These are phyloP conservation scores for Telopea speciosissima DNA, from an alignment of 177 flowering plant species.

Conservation along the genomic window DNA sequence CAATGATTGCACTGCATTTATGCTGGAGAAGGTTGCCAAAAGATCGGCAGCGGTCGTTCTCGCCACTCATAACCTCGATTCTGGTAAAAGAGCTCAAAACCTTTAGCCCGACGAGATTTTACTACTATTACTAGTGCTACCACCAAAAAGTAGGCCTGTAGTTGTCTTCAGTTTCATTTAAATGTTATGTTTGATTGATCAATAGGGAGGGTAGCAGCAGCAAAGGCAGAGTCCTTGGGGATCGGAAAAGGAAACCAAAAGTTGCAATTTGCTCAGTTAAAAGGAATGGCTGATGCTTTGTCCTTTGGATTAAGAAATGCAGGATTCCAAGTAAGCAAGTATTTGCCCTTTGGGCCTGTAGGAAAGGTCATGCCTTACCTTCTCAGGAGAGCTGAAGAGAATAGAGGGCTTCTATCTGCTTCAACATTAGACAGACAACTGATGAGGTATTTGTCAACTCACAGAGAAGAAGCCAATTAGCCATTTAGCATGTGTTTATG, in stretches of 20 bases:
- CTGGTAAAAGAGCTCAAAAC: slow-evolving; percentile 42
- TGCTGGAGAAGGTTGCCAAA: slow-evolving; percentile 57
- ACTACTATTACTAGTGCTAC: not conserved
- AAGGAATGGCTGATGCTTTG: slow-evolving; percentile 88
- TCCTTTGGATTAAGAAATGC: slow-evolving; percentile 68
- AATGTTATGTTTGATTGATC: not conserved
- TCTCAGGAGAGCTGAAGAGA: slow-evolving; percentile 90
- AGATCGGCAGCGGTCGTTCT: slow-evolving; percentile 54
- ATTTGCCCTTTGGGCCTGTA: slow-evolving; percentile 81
- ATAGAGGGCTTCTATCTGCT: slow-evolving; percentile 70
- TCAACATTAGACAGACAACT: slow-evolving; percentile 56
- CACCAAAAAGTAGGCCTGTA: too few species aligned
- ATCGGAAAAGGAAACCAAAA: slow-evolving; percentile 43
- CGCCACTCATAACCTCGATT: slow-evolving; percentile 83
- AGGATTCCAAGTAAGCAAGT: slow-evolving; percentile 88
- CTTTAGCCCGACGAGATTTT: not conserved
- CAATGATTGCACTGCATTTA: slow-evolving; percentile 54
- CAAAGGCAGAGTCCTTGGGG: slow-evolving; percentile 57
- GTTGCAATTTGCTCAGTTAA: slow-evolving; percentile 85
- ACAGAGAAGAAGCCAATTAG: not conserved
- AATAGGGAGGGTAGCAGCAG: slow-evolving; percentile 54
- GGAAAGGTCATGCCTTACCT: slow-evolving; percentile 80
- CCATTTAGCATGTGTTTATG: not conserved
- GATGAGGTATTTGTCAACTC: slow-evolving; percentile 41
- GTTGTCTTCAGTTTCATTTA: not conserved